Base-by-base conservation (phyloP, 108 stramenopile species). In the Fistulifera solaris region DNA sequence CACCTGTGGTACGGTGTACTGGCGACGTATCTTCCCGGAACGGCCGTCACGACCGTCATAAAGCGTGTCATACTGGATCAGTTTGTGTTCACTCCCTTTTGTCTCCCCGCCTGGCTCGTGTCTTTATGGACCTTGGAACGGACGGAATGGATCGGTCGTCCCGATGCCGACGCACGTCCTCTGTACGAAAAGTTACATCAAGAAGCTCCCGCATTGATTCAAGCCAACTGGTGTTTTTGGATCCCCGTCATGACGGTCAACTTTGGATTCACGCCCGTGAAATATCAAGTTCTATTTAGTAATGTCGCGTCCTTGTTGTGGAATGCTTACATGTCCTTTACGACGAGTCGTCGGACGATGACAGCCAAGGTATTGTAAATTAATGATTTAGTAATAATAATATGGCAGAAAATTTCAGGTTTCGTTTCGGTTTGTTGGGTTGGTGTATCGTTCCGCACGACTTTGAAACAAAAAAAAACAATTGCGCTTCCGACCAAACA, bases 281-380 rank as follows among this genome's bases (percentile, higher is more conserved):
- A 79, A 40, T 91, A 60, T 49, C 89, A 87, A 58, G 94, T 94
- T 0, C 50, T 91, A 40, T 94, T 74, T 72, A 63, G 71, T 25
- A 89, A 91, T 63, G 41, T 68, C 17, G 78, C 90, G 43, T 85
- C 83, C 10, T 80, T 94, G 50, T 54, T 87, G 35, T 94, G 94
- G 94, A 91, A 83, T 75, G 80, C 76, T 1, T 92, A 86, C 61
- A 54, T 95, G 48, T 75, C 76, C 51, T 93, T 44, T 57, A 6
- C 44, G 44, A 21, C 44, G 44, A 45, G 21, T 45, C 31, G 31
- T 35, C 31, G 31, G 31, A 6, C 6, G 31, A 35, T 3, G 8
- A 35, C 8, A 35, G 8, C n/a, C n/a, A n/a, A n/a, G n/a, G n/a
- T n/a, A n/a, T n/a, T n/a, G n/a, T n/a, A n/a, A n/a, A n/a, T n/a